A percentile compares a stretch with the other conserved stretches of the same genome.
Conservation (phyloP, 106 monocot species). For the Dendrobium nobile region DNA sequence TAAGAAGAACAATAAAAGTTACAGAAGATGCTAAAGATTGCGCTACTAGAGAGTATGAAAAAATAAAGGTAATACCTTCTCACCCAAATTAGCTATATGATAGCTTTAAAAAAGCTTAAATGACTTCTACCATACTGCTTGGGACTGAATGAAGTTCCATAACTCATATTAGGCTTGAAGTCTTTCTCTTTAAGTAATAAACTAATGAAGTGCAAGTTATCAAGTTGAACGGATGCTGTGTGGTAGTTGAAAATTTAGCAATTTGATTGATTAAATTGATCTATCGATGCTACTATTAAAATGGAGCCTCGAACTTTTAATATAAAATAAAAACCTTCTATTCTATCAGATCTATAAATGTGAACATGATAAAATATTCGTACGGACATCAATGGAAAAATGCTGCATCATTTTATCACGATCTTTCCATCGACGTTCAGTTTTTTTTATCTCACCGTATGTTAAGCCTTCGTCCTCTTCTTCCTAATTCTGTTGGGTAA, state of each 20-base stretch:
- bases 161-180: neutral
- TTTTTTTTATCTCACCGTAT: too few relatives aligned
- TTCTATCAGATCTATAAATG: neutral
- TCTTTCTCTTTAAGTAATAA: neutral
- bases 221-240: neutral
- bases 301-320: neutral
- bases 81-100: neutral
- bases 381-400: neutral
- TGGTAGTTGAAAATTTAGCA: neutral
- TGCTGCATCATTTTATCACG: neutral
- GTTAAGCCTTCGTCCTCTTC: neutral
- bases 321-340: neutral
- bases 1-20: constrained; percentile 53
- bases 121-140: neutral
- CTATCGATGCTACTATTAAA: neutral
- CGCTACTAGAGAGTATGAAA: constrained; percentile 74
- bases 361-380: neutral
- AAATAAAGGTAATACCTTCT: constrained; percentile 62
- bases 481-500: neutral
- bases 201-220: neutral
- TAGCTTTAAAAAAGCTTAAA: neutral
- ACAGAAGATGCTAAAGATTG: constrained; percentile 78
- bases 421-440: neutral
- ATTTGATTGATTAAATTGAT: neutral
- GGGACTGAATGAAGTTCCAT: neutral